Conservation (phyloP, 257 asterid species). For the Fraxinus excelsior region DNA sequence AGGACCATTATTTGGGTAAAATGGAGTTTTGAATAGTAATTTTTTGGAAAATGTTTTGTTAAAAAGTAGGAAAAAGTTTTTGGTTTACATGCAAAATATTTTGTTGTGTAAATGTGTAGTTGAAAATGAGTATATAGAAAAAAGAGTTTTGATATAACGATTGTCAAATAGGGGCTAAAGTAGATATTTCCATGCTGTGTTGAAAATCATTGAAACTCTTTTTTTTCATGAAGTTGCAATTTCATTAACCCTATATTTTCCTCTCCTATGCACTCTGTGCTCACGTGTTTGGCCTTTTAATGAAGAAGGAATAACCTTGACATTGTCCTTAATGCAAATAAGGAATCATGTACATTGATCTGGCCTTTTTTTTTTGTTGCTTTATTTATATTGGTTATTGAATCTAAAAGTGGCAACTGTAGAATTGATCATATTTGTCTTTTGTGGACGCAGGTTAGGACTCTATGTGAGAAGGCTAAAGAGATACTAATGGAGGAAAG, state of each 20-base stretch:
- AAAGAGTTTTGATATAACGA: too few relatives aligned
- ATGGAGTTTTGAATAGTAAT: too few relatives aligned
- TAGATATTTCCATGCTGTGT: background rate
- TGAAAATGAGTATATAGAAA: too few relatives aligned
- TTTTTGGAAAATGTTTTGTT: too few relatives aligned
- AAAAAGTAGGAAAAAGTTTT: too few relatives aligned
- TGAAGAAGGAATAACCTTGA: background rate
- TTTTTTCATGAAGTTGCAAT: background rate
- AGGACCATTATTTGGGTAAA: too few relatives aligned
- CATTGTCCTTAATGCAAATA: background rate
- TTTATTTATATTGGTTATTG: background rate
- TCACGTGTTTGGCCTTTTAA: background rate
- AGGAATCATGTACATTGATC: background rate
- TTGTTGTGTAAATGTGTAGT: too few relatives aligned
- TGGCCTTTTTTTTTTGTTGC: background rate
- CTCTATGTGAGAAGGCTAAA: slow-evolving; percentile 90
- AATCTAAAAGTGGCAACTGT: slow-evolving; percentile 1
- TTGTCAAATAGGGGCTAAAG: too few relatives aligned
- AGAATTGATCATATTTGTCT: slow-evolving; percentile 24
- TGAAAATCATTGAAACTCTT: background rate
- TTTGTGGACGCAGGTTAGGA: slow-evolving; percentile 61
- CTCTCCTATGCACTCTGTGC: background rate
- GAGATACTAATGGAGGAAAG: slow-evolving; percentile 89
- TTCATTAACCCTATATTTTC: background rate
- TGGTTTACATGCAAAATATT: too few relatives aligned